Evolutionary conservation across 208 protist species (phyloP).

Genomic region (Leishmania gerbilli): DNA sequence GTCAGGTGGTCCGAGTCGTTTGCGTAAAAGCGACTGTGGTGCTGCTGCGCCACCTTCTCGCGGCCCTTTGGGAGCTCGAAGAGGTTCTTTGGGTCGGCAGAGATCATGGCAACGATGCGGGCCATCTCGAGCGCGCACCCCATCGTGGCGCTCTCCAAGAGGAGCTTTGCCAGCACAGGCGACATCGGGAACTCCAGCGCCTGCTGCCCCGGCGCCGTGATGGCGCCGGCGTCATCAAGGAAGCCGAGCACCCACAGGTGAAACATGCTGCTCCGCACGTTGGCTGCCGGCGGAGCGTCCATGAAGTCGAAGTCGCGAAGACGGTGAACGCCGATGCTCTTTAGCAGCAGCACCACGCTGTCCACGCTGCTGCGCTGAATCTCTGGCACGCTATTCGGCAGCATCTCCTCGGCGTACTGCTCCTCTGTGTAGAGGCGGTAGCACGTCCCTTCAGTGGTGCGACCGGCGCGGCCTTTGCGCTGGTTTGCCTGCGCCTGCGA

Average conservation of each 20-base stretch:
- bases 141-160: constrained; percentile 80
- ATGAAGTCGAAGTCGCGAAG: constrained; percentile 99
- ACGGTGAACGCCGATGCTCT: constrained; percentile 96
- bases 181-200: constrained; percentile 99
- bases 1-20: constrained; percentile 99
- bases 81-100: constrained; percentile 93
- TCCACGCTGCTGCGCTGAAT: constrained; percentile 98
- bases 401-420: constrained; percentile 96
- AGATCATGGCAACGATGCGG: constrained; percentile 97
- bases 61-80: constrained; percentile 94
- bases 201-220: constrained; percentile 95
- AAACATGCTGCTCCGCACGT: constrained; percentile 95
- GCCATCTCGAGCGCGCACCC: constrained; percentile 92
- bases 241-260: constrained; percentile 99
- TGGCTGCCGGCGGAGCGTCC: constrained; percentile 97
- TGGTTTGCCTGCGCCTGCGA: constrained; percentile 98
- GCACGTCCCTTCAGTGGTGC: constrained; percentile 95
- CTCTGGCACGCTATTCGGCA: constrained; percentile 94
- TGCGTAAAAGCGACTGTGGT: constrained; percentile 94
- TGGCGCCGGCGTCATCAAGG: constrained; percentile 94
- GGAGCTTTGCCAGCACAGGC: constrained; percentile 96
- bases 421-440: constrained; percentile 98
- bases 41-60: constrained; percentile 81
- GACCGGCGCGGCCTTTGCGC: constrained; percentile 96
- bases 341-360: constrained; percentile 94